Conservation (phyloP, 2,329 filamentous ascomycete species). For the Epichloe sylvatica region DNA sequence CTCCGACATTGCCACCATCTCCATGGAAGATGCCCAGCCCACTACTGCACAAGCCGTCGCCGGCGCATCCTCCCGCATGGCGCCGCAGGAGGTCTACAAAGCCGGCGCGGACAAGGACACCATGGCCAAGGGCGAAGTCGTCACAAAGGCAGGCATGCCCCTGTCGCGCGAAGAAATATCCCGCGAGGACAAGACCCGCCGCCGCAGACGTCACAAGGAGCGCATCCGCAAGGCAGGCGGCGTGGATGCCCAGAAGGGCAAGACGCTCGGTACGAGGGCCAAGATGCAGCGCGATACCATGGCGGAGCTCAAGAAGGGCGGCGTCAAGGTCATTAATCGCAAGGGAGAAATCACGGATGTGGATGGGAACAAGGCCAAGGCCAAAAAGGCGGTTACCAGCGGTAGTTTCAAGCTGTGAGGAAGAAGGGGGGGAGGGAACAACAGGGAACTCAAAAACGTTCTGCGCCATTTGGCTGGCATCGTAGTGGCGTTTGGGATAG, state of each 20-base stretch:
- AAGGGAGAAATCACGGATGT: conserved; percentile 77
- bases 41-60: conserved; percentile 62
- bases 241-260: conserved; percentile 13
- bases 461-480: too few relatives aligned
- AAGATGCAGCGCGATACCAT: conserved; percentile 36
- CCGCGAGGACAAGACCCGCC: conserved; percentile 67
- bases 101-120: conserved; percentile 58
- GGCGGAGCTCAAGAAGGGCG: conserved; percentile 63
- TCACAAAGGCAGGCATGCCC: conserved; percentile 63
- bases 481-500: too few relatives aligned
- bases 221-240: conserved; percentile 56
- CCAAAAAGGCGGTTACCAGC: conserved; percentile 36
- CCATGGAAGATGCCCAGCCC: conserved; percentile 91
- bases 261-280: conserved; percentile 40
- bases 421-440: too few relatives aligned
- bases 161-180: conserved; percentile 75
- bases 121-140: conserved; percentile 53
- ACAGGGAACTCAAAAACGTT: not conserved
- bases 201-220: conserved; percentile 73
- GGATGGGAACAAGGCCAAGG: conserved; percentile 61
- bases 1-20: conserved; percentile 77
- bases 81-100: conserved; percentile 87
- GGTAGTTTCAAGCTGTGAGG: conserved; percentile 48
- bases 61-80: conserved; percentile 59
- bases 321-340: conserved; percentile 82